Conservation (phyloP, 2,329 filamentous ascomycete species). For the Tolypocladium nubicola region DNA sequence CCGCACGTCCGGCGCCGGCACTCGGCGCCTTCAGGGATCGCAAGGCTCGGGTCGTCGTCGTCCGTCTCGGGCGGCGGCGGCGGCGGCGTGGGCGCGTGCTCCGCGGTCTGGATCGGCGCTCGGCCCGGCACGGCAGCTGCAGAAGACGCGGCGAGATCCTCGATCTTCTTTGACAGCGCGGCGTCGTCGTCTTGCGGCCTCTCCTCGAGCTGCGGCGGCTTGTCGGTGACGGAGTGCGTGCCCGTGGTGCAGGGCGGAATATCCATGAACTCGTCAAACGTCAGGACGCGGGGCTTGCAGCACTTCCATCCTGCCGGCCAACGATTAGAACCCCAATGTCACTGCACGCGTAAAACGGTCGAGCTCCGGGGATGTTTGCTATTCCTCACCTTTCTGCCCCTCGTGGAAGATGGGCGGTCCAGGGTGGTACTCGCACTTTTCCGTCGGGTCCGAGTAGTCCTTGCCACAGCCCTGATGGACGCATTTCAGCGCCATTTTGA, state of each 20-base stretch:
- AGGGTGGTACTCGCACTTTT: slow-evolving; percentile 85
- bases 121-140: slow-evolving; percentile 27
- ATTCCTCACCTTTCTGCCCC: slow-evolving; percentile 77
- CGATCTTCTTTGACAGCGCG: slow-evolving; percentile 32
- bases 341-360: background rate
- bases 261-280: slow-evolving; percentile 93
- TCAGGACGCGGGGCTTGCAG: slow-evolving; percentile 92
- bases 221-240: slow-evolving; percentile 81
- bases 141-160: slow-evolving; percentile 33
- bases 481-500: slow-evolving; percentile 67
- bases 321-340: background rate
- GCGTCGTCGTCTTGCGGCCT: slow-evolving; percentile 34
- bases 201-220: slow-evolving; percentile 51
- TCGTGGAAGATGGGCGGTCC: slow-evolving; percentile 94
- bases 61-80: slow-evolving; percentile 67
- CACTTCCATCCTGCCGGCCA: slow-evolving; percentile 78
- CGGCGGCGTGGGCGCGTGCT: slow-evolving; percentile 39
- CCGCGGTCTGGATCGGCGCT: slow-evolving; percentile 28
- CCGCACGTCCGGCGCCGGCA: slow-evolving; percentile 75
- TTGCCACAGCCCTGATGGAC: slow-evolving; percentile 96
- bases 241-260: slow-evolving; percentile 90
- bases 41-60: slow-evolving; percentile 68
- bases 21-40: slow-evolving; percentile 61
- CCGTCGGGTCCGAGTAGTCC: slow-evolving; percentile 68
- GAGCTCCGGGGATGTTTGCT: background rate